Evolutionary conservation across 345 rosid genomes (phyloP).

Genomic region (Melaleuca quinquenervia): DNA sequence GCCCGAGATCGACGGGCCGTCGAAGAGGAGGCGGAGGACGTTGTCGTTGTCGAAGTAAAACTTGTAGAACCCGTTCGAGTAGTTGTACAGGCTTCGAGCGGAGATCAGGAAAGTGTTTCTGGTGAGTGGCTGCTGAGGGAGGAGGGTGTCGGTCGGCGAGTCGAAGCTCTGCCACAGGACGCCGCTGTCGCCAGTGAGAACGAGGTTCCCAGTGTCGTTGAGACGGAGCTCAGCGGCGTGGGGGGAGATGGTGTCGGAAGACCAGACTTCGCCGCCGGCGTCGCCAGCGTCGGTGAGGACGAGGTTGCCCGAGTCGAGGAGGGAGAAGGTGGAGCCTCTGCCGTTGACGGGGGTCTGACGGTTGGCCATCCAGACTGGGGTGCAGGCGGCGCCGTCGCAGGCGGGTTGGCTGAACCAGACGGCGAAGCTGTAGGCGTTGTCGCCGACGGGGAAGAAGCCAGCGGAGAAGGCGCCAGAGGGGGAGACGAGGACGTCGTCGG

Average conservation of each 20-base stretch:
- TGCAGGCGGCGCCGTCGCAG: not conserved
- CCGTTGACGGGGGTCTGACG: conserved; percentile 25
- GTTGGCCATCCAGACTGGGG: conserved; percentile 38
- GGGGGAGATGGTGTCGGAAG: not conserved
- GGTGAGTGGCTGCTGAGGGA: conserved; percentile 22
- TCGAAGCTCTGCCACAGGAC: conserved; percentile 22
- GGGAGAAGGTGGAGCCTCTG: conserved; percentile 14
- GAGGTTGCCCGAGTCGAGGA: conserved; percentile 2
- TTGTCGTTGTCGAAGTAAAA: conserved; percentile 13
- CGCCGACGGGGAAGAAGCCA: conserved; percentile 18
- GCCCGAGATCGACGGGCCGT: conserved; percentile 10
- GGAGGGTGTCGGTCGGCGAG: conserved; percentile 30
- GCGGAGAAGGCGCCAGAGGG: conserved; percentile 10
- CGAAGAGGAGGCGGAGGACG: conserved; percentile 9
- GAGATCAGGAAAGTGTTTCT: conserved; percentile 12
- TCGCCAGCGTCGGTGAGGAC: conserved; percentile 12
- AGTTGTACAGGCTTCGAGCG: conserved; percentile 13
- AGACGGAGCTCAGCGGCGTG: not conserved
- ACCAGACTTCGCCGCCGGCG: not conserved
- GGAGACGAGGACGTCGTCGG: conserved; percentile 7
- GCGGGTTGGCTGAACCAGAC: conserved; percentile 16
- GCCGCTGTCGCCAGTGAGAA: not conserved
- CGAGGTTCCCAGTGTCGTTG: conserved; percentile 13
- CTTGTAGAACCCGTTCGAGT: conserved; percentile 13
- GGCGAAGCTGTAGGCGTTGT: conserved; percentile 18